Evolutionary conservation across 495 filamentous ascomycete species (phyloP).

Genomic region (Wilcoxina mikolae): DNA sequence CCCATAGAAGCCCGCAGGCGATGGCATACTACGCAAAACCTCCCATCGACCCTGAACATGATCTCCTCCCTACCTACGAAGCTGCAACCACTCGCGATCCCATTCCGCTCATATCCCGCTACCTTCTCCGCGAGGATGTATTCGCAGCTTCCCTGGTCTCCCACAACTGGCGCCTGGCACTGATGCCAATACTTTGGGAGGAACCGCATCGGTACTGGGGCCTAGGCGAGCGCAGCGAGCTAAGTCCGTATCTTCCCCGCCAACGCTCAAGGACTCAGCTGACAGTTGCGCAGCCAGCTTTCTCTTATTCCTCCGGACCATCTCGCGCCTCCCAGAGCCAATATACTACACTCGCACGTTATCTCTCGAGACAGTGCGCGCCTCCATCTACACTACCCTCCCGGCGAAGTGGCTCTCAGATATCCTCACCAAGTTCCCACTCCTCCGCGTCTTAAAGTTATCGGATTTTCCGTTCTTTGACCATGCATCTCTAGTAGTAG

Average conservation of each 20-base stretch:
- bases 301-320: constrained; percentile 12
- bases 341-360: background rate
- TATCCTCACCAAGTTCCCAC: constrained; percentile 9
- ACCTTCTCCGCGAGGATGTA: constrained; percentile 11
- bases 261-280: no score
- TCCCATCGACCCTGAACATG: background rate
- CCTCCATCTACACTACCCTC: constrained; percentile 15
- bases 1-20: no score
- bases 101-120: constrained; percentile 13
- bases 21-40: constrained; percentile 6
- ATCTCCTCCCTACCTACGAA: constrained; percentile 16
- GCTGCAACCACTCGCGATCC: constrained; percentile 14
- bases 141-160: constrained; percentile 10
- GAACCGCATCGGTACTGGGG: constrained; percentile 15
- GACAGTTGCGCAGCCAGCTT: constrained; percentile 17
- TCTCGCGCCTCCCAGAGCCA: constrained; percentile 9
- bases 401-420: constrained; percentile 14
- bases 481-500: constrained; percentile 4
- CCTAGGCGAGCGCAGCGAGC: constrained; percentile 13
- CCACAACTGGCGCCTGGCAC: constrained; percentile 9
- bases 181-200: constrained; percentile 12
- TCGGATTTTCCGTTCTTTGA: constrained; percentile 16
- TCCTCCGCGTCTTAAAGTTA: constrained; percentile 4
- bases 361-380: background rate
- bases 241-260: constrained; percentile 4